Evolutionary conservation across 345 rosid species (phyloP).

Genomic region (Salix koriyanagi): DNA sequence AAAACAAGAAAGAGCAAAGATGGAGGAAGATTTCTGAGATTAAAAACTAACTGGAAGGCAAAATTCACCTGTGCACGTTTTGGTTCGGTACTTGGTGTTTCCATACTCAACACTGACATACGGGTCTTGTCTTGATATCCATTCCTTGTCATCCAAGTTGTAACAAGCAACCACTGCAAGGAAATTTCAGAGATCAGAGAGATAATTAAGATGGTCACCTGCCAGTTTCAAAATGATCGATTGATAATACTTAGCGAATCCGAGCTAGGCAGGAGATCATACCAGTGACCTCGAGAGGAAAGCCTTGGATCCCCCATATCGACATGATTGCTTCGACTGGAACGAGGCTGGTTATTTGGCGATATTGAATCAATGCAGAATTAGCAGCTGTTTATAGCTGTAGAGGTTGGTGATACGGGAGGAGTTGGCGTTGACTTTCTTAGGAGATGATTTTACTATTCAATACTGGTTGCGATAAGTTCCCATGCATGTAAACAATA

Average conservation of each 20-base stretch:
- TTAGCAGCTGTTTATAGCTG: neutral
- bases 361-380: neutral
- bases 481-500: too few relatives aligned
- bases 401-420: neutral
- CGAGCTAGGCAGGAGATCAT: neutral
- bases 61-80: conserved; percentile 56
- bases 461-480: neutral
- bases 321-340: conserved; percentile 18
- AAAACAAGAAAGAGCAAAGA: too few relatives aligned
- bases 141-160: conserved; percentile 69
- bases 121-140: conserved; percentile 71
- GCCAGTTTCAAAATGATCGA: neutral
- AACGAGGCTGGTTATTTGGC: neutral
- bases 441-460: neutral
- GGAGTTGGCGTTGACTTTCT: conserved; percentile 6
- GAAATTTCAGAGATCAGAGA: neutral
- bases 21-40: neutral
- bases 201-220: too few relatives aligned
- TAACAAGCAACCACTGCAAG: conserved; percentile 55
- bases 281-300: conserved; percentile 57
- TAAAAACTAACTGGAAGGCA: neutral
- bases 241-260: neutral
- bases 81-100: conserved; percentile 43
- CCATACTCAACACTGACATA: conserved; percentile 60
- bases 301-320: conserved; percentile 46